Conservation (phyloP, 345 rosid genomes). For the Brassica rapa region DNA sequence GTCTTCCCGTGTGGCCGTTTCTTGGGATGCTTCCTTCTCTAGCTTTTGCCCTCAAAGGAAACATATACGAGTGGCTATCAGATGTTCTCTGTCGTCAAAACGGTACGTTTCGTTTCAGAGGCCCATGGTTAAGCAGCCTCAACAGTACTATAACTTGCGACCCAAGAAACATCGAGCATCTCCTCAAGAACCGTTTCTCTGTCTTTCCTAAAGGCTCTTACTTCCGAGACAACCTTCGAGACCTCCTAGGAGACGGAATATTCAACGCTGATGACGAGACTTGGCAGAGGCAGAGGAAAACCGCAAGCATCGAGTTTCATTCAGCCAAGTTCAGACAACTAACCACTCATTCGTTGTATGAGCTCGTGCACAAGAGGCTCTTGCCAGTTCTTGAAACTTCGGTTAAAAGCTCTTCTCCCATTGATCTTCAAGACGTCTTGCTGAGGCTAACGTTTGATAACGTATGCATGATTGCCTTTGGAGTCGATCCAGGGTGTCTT, state of each 20-base stretch:
- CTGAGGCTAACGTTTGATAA: constrained; percentile 85
- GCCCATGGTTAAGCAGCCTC: constrained; percentile 83
- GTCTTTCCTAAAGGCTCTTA: constrained; percentile 85
- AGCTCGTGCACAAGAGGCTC: constrained; percentile 78
- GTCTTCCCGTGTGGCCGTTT: constrained; percentile 82
- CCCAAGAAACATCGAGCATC: constrained; percentile 84
- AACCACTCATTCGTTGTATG: constrained; percentile 63
- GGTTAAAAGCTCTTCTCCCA: constrained; percentile 34
- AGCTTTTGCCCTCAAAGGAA: constrained; percentile 43
- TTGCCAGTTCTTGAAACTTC: constrained; percentile 69
- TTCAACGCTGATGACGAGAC: constrained; percentile 84
- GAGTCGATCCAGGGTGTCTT: constrained; percentile 90
- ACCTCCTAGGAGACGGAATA: constrained; percentile 87
- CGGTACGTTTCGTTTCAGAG: constrained; percentile 76
- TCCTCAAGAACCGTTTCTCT: constrained; percentile 80
- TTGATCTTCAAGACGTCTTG: constrained; percentile 83
- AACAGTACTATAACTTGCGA: constrained; percentile 76
- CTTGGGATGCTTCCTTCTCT: constrained; percentile 94
- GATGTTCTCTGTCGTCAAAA: constrained; percentile 56
- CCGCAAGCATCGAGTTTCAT: constrained; percentile 91
- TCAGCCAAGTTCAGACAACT: constrained; percentile 76
- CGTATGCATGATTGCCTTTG: constrained; percentile 93
- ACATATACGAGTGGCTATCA: constrained; percentile 78
- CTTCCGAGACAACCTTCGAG: constrained; percentile 66
- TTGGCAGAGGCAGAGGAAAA: constrained; percentile 87